Base-by-base conservation (phyloP, 2,329 filamentous ascomycete species). In the Scedosporium minutisporum region DNA sequence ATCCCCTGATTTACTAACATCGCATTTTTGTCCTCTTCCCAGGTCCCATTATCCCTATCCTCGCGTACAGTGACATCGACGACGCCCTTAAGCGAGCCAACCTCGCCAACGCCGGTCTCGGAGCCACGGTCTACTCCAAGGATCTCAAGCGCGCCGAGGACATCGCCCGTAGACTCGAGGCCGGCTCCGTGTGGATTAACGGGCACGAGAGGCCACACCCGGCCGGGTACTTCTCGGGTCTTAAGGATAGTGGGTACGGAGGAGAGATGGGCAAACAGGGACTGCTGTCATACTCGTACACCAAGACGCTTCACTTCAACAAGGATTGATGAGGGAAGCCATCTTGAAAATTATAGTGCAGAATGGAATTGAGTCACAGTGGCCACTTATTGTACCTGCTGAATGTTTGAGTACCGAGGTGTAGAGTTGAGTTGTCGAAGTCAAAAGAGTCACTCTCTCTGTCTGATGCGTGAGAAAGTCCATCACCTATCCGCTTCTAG, bases 171-270 rank as follows among this genome's bases (percentile, higher is more conserved):
- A 76, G 78, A 58, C 70, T 88, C 9, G 80, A 86, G 67, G 79
- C 81, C 0, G 85, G 86, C 0, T 80, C 74, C 7, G 81, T 88
- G 0, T 87, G 82, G 79, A 80, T 87, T 65, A 87, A 88, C 70
- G 29, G 18, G 3, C 25, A 12, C 6, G 71, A 73, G 64, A 63
- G 68, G 63, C 71, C 71, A 16, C 70, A 72, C 64, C 66, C 67
- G 59, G 69, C 66, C 23, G 71, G 69, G 4, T 74, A 63, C 64
- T 73, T 74, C 48, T 65, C 65, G 0, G 72, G 72, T 23, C 68
- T 71, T 63, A 73, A 74, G 66, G 68, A 73, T 65, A 72, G 71
- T 62, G 73, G 72, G 3, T 67, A 69, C 44, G 73, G 72, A 14
- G 71, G 71, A 10, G 72, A 74, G 67, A 71, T 73, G 70, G 72